Percentiles rank a stretch among this genome's conserved stretches.
These are phyloP conservation scores for Stentor coeruleus DNA, from an alignment of 73 alveolate genomes.

Conservation along the genomic window DNA sequence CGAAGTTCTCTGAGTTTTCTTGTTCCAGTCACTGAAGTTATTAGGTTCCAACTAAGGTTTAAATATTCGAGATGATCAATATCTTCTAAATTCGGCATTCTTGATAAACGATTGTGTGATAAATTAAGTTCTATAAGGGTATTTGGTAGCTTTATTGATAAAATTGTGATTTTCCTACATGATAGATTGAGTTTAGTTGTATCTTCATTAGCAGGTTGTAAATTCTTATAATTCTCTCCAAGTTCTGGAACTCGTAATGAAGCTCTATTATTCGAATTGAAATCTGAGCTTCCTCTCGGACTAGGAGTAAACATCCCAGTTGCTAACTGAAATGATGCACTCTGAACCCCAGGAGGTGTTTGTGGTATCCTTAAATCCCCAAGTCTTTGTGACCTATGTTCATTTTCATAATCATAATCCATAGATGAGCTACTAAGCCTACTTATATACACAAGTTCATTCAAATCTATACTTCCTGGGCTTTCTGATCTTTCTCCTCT, in stretches of 20 bases:
- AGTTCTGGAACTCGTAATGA: neutral
- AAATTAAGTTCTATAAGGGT: neutral
- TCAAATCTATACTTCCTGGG: conserved; percentile 24
- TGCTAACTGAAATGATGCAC: neutral
- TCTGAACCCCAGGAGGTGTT: neutral
- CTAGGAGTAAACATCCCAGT: neutral
- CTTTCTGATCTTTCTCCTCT: neutral
- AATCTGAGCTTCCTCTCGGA: neutral
- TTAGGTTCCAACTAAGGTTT: neutral
- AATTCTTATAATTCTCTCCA: neutral
- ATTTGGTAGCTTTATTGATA: neutral
- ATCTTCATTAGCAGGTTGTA: neutral
- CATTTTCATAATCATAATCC: neutral
- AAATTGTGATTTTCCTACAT: conserved; percentile 1
- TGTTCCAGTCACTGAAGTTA: neutral
- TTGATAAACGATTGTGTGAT: neutral
- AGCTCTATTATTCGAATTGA: neutral
- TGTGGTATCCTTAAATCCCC: conserved; percentile 15
- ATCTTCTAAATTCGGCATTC: conserved; percentile 7
- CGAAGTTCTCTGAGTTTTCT: neutral
- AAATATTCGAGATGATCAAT: neutral
- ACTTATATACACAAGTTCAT: neutral
- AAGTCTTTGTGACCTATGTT: neutral
- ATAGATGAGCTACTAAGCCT: neutral
- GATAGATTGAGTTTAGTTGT: neutral